Base-by-base conservation (phyloP, 257 asterid genomes). In the Phtheirospermum japonicum region DNA sequence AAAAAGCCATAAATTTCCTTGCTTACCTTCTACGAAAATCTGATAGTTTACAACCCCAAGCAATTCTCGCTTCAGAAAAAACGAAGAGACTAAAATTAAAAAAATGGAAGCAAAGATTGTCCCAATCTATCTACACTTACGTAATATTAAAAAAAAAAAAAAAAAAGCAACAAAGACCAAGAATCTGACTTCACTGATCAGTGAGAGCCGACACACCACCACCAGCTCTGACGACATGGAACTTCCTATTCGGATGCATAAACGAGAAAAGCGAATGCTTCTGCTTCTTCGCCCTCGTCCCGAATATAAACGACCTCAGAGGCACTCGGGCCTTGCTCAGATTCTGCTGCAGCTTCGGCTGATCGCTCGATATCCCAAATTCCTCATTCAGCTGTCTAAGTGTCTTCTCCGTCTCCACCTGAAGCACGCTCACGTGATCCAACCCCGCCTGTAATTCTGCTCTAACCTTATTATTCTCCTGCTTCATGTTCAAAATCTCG, bases 201-300 rank as follows among this genome's bases (percentile, higher is more conserved):
- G 72, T 64, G n/a, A n/a, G n/a, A n/a, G n/a, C n/a, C 56, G 71
- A 70, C 18, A 74, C 83, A 12, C 75, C 60, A 58, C 28, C 28
- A 23, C 77, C 82, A 61, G 89, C 69, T 82, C 85, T 83, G n/a
- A 79, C 72, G 49, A 69, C 72, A 65, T 88, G 89, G 67, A 75
- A 76, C 62, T 84, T 87, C 59, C 77, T 79, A 46, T 73, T 72
- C 17, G 74, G 75, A 28, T 84, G 84, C 78, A 82, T 78, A 65
- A 69, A 73, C n/a, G 94, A 80, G 76, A 91, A 91, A 42, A 91
- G 73, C 6, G 95, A 88, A 57, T 73, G 65, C 84, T 63, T 83
- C 59, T 79, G 79, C 71, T 84, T 85, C 86, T 83, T 91, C 36
- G 72, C 73, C 66, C 76, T 84, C 0, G 73, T 74, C 70, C 97